Evolutionary conservation across 1,139 yeast genomes (phyloP).

Genomic region (Geotrichum restrictum): DNA sequence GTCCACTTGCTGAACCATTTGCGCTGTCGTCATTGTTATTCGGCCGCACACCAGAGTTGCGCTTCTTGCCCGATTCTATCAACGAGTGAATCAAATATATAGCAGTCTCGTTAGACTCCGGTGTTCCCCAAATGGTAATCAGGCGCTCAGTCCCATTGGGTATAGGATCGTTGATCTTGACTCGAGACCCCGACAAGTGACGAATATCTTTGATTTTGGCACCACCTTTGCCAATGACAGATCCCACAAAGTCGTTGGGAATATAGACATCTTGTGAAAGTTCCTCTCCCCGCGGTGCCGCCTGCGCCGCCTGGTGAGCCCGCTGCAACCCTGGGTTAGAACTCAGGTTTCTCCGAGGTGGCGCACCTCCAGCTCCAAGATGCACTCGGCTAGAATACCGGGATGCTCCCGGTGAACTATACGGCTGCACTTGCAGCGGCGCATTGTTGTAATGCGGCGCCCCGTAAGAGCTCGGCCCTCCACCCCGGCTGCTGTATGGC

Average conservation of each 20-base stretch:
- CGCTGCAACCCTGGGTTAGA: conserved; percentile 21
- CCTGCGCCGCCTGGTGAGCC: conserved; percentile 29
- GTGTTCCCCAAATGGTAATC: conserved; percentile 66
- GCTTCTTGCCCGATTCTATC: conserved; percentile 55
- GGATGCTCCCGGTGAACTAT: conserved; percentile 8
- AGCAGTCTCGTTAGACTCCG: conserved; percentile 71
- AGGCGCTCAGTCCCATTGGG: conserved; percentile 50
- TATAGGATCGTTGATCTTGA: conserved; percentile 58
- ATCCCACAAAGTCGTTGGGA: conserved; percentile 75
- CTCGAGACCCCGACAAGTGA: conserved; percentile 70
- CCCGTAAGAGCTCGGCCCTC: neutral
- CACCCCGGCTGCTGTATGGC: neutral
- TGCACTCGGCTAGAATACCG: conserved; percentile 14
- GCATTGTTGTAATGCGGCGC: conserved; percentile 3
- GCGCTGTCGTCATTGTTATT: conserved; percentile 6
- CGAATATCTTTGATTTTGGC: conserved; percentile 76
- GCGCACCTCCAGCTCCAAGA: conserved; percentile 9
- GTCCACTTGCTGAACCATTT: neutral
- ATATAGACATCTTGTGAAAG: conserved; percentile 67
- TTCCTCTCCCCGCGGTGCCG: conserved; percentile 43
- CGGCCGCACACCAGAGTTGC: conserved; percentile 7
- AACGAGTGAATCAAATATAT: conserved; percentile 72
- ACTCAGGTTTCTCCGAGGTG: conserved; percentile 11
- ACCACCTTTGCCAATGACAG: conserved; percentile 85
- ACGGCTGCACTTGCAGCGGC: conserved; percentile 14